Conservation (phyloP, 108 stramenopile genomes). For the Pelagomonas calceolata region DNA sequence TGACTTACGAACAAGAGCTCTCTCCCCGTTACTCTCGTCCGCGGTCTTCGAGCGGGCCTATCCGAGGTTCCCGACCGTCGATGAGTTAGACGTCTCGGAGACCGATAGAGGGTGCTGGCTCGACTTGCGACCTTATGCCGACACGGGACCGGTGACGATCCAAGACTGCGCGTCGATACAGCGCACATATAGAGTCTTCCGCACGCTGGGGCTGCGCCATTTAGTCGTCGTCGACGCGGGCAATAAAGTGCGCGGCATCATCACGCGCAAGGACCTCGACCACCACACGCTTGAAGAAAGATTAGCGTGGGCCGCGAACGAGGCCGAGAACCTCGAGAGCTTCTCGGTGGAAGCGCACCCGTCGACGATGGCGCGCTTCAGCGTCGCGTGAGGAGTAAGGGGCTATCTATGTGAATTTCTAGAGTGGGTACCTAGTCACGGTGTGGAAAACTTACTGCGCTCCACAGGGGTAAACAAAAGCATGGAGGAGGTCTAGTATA, state of each 20-base stretch:
- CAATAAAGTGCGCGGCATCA: constrained; percentile 47
- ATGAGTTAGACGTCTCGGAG: constrained; percentile 61
- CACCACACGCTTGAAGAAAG: neutral
- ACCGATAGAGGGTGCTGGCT: constrained; percentile 74
- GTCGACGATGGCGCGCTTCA: too few relatives aligned
- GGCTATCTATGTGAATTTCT: too few relatives aligned
- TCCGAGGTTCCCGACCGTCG: constrained; percentile 79
- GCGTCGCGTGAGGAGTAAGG: too few relatives aligned
- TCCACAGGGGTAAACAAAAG: too few relatives aligned
- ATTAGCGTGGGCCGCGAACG: neutral
- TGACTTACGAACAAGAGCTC: constrained; percentile 47
- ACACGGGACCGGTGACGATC: constrained; percentile 87
- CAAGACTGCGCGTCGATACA: constrained; percentile 80
- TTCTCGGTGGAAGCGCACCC: too few relatives aligned
- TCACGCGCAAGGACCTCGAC: constrained; percentile 36
- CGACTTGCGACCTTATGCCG: constrained; percentile 89
- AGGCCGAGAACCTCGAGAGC: too few relatives aligned
- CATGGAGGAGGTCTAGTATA: too few relatives aligned
- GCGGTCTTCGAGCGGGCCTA: constrained; percentile 86
- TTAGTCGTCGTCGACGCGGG: constrained; percentile 67
- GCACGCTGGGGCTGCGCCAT: constrained; percentile 85
- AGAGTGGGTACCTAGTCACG: too few relatives aligned
- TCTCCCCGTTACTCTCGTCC: constrained; percentile 80
- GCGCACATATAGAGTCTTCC: constrained; percentile 85
- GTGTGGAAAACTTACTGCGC: too few relatives aligned